A percentile compares a stretch with the other conserved stretches of the same genome.
These are phyloP conservation scores for Delonix regia DNA, from an alignment of 306 rosid genomes.

Conservation along the genomic window DNA sequence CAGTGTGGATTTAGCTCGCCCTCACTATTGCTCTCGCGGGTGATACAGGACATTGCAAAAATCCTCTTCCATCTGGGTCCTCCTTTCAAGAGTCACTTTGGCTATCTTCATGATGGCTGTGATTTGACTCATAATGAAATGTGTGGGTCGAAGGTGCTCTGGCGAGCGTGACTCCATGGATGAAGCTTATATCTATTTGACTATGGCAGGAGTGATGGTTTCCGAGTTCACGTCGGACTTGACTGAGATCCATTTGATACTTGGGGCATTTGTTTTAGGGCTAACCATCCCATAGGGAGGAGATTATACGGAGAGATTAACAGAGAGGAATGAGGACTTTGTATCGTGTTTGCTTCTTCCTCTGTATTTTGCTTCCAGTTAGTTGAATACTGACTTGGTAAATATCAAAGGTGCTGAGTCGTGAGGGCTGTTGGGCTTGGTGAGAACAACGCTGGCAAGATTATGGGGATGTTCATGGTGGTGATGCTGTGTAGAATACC, in stretches of 20 bases:
- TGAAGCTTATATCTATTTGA: conserved; percentile 66
- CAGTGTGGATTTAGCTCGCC: conserved; percentile 70
- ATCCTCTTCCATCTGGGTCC: conserved; percentile 64
- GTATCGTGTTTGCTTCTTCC: conserved; percentile 82
- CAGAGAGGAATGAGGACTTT: conserved; percentile 79
- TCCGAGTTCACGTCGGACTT: conserved; percentile 76
- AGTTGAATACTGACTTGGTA: conserved; percentile 81
- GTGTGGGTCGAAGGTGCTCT: conserved; percentile 50
- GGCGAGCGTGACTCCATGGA: conserved; percentile 47
- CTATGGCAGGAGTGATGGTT: conserved; percentile 67
- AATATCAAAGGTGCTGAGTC: conserved; percentile 59
- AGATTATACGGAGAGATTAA: conserved; percentile 57
- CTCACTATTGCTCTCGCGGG: conserved; percentile 65
- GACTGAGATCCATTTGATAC: conserved; percentile 82
- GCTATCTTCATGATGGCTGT: conserved; percentile 55
- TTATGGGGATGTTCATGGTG: conserved; percentile 70
- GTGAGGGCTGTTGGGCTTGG: conserved; percentile 75
- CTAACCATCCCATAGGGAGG: conserved; percentile 73
- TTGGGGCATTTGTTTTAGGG: conserved; percentile 89
- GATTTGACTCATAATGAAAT: conserved; percentile 55
- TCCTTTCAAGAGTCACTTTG: conserved; percentile 52
- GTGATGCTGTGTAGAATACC: conserved; percentile 74
- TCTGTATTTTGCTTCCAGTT: conserved; percentile 82
- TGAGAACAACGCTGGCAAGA: conserved; percentile 77
- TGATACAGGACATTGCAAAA: conserved; percentile 32